phyloP scores from a whole-genome alignment of 441 rosid species.

The Adansonia madagascariensis region DNA sequence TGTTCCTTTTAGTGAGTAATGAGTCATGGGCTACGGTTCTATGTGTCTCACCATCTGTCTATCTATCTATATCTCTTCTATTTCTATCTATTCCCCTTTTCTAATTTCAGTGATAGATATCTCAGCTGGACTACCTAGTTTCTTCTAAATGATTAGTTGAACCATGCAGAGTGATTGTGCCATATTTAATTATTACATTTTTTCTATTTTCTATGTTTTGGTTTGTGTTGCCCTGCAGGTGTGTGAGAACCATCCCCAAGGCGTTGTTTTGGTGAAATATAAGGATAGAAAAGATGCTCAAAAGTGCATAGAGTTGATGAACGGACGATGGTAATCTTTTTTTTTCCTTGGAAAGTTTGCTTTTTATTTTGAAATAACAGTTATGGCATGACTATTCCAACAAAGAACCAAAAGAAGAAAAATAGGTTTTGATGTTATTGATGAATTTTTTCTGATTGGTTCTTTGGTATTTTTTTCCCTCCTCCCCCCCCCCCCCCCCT shows the following conservation, averaged over 20 bases:
- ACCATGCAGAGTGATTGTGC: constrained; percentile 1
- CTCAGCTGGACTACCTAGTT: background rate
- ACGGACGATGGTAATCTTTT: constrained; percentile 78
- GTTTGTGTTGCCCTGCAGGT: constrained; percentile 54
- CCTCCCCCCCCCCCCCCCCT: too few species aligned
- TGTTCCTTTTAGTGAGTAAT: background rate
- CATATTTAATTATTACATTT: background rate
- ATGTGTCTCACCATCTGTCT: background rate
- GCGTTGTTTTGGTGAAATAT: constrained; percentile 82
- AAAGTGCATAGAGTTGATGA: constrained; percentile 88
- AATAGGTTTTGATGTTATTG: background rate
- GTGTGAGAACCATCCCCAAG: constrained; percentile 87
- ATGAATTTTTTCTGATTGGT: background rate
- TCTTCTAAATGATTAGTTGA: constrained; percentile 2
- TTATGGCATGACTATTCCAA: background rate
- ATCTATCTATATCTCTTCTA: background rate
- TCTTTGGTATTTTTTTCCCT: background rate
- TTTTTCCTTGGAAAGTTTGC: background rate
- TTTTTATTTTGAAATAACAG: background rate
- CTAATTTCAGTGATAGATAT: background rate
- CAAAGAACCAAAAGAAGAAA: background rate
- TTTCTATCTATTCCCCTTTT: background rate
- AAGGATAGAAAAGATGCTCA: constrained; percentile 88
- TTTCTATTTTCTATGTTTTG: constrained; percentile 14
- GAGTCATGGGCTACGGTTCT: background rate